phyloP scores from a whole-genome alignment of 108 stramenopile genomes.

The Heterococcus sp. region DNA sequence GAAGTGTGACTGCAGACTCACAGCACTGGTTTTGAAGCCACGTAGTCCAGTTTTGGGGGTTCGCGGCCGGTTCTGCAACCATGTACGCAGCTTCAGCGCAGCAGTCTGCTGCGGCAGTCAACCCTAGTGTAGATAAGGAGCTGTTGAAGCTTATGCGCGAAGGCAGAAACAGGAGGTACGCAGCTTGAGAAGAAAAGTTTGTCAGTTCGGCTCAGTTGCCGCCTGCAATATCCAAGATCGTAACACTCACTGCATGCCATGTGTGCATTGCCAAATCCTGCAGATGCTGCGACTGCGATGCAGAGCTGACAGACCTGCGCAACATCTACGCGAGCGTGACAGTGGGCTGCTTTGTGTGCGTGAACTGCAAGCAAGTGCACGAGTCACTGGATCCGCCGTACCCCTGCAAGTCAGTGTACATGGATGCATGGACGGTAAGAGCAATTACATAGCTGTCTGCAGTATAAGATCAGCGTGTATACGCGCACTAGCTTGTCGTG shows the following conservation, averaged over 20 bases:
- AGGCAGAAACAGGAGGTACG: slow-evolving; percentile 34
- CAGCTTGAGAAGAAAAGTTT: not conserved
- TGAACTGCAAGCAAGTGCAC: slow-evolving; percentile 37
- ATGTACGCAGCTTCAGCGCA: too few species aligned
- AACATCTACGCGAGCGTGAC: slow-evolving; percentile 47
- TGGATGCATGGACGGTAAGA: not conserved
- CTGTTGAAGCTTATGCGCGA: slow-evolving; percentile 43
- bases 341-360: slow-evolving; percentile 45
- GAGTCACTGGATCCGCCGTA: not conserved
- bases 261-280: too few species aligned
- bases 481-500: too few species aligned
- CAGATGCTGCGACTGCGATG: slow-evolving; percentile 47
- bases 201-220: not conserved
- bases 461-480: too few species aligned
- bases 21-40: too few species aligned
- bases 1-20: too few species aligned
- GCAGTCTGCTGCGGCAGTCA: too few species aligned
- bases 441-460: not conserved
- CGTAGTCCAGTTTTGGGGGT: too few species aligned
- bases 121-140: slow-evolving; percentile 25
- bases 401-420: not conserved
- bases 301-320: slow-evolving; percentile 34
- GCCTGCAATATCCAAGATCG: too few species aligned
- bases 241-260: too few species aligned
- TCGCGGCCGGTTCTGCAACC: too few species aligned